Evolutionary conservation across 192 early-diverging fungal genomes (phyloP), one percentile per base, ranked within the genome.

Genomic region (Coemansia sp.): DNA sequence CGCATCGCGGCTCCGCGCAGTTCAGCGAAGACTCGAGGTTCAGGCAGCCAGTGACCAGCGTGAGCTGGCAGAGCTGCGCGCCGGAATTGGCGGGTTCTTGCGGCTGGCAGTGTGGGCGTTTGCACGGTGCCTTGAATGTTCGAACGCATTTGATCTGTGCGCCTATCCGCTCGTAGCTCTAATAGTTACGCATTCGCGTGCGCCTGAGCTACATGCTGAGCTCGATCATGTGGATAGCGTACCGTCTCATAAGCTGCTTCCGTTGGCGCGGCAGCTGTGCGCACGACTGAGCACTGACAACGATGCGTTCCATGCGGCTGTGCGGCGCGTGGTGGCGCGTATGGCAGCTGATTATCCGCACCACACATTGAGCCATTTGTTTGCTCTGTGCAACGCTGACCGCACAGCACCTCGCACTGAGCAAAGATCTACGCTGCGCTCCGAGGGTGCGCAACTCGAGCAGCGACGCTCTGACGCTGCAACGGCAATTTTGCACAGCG

Each of bases 351-450:
- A 78, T 15, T 78, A 74, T 17, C 81, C 81, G 42, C 74, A 71
- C 47, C 81, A 82, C 21, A 69, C 60, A 10, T 53, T 78, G 58
- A 68, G 66, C 44, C 67, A 70, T 2, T 19, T 82, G 65, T 78
- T 82, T 65, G 75, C 81, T 4, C 62, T 82, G 64, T 51, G 72
- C 22, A 82, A 78, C 47, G 75, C 75, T 62, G 69, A 74, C 51
- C 68, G 75, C 57, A 71, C 64, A 1, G 51, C 66, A 49, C 12
- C 62, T 4, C 26, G 54, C 6, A 21, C 62, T 22, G 60, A 55
- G 36, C 50, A 55, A 10, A 63, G 48, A 54, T 68, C 65, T n/a
- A 26, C 60, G 26, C 71, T 53, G 11, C 15, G 58, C 9, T 62
- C 59, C 4, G 71, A 80, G 62, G 63, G 69, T 51, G 72, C 74